Percentiles rank a stretch among this genome's conserved stretches.
Evolutionary conservation across 352 stramenopile genomes (phyloP).

Genomic region (Globisporangium yorkense): DNA sequence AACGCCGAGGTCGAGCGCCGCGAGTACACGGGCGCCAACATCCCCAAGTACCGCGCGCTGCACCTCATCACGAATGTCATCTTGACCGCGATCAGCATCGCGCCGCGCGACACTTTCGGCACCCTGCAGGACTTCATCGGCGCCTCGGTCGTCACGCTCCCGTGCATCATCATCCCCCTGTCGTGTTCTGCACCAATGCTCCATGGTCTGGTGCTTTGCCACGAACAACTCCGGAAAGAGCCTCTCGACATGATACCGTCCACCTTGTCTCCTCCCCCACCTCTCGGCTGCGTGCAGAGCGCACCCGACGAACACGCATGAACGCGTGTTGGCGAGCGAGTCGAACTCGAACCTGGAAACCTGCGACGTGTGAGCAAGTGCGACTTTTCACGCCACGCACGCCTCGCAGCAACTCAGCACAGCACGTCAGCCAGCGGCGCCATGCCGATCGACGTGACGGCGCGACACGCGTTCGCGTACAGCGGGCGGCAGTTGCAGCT

Average conservation of each 20-base stretch:
- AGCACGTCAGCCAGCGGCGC: neutral
- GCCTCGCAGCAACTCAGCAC: neutral
- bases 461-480: conserved; percentile 66
- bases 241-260: neutral
- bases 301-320: too few species aligned
- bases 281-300: too few species aligned
- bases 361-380: neutral
- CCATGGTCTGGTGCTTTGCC: conserved; percentile 14
- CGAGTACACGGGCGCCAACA: conserved; percentile 13
- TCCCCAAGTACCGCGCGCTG: conserved; percentile 14
- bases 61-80: conserved; percentile 15
- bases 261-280: conserved; percentile 5
- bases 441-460: conserved; percentile 52
- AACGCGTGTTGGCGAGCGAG: too few species aligned
- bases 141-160: conserved; percentile 15
- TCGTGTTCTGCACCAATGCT: conserved; percentile 24
- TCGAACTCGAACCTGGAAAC: too few species aligned
- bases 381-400: neutral
- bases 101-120: conserved; percentile 13
- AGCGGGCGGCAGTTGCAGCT: conserved; percentile 46
- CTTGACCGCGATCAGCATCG: conserved; percentile 13
- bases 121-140: conserved; percentile 24
- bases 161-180: conserved; percentile 23
- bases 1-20: conserved; percentile 7
- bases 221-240: conserved; percentile 10